Percentiles rank a stretch among this genome's conserved stretches.
Evolutionary conservation across 768 basidiomycete species (phyloP).

Genomic region (Multifurca ochricompacta): DNA sequence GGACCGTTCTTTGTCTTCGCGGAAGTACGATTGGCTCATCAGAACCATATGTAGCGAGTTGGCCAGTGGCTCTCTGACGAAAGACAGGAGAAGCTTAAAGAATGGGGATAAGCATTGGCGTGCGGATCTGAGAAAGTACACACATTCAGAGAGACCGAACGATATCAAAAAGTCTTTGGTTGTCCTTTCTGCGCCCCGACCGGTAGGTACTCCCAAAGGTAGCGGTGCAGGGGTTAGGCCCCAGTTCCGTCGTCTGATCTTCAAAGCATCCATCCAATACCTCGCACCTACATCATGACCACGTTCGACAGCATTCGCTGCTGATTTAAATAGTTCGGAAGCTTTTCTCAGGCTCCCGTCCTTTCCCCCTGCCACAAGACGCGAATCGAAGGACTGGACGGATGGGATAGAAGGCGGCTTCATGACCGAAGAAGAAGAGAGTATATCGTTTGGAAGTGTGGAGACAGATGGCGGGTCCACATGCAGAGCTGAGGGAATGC

Average conservation of each 20-base stretch:
- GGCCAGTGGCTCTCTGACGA: conserved; percentile 63
- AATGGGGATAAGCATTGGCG: conserved; percentile 9
- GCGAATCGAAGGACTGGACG: conserved; percentile 64
- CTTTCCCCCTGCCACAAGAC: conserved; percentile 68
- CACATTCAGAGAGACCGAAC: conserved; percentile 78
- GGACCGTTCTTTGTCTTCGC: conserved; percentile 51
- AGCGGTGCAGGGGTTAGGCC: conserved; percentile 71
- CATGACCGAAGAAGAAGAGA: conserved; percentile 57
- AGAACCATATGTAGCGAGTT: conserved; percentile 43
- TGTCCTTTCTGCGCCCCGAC: conserved; percentile 73
- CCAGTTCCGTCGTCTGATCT: conserved; percentile 73
- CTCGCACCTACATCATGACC: conserved; percentile 53
- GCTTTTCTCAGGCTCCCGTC: conserved; percentile 74
- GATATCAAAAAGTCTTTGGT: conserved; percentile 76
- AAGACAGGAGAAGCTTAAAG: conserved; percentile 52
- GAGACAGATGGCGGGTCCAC: conserved; percentile 5
- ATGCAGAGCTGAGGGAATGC: background rate
- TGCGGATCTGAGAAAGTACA: conserved; percentile 26
- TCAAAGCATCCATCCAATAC: conserved; percentile 79
- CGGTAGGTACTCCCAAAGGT: conserved; percentile 57
- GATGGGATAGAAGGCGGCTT: conserved; percentile 47
- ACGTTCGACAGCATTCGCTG: conserved; percentile 62
- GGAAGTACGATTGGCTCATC: conserved; percentile 28
- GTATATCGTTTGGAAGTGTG: conserved; percentile 20
- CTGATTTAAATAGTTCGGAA: conserved; percentile 58